These are phyloP conservation scores for Eutrema heterophyllum DNA, from an alignment of 345 rosid genomes.

Conservation along the genomic window DNA sequence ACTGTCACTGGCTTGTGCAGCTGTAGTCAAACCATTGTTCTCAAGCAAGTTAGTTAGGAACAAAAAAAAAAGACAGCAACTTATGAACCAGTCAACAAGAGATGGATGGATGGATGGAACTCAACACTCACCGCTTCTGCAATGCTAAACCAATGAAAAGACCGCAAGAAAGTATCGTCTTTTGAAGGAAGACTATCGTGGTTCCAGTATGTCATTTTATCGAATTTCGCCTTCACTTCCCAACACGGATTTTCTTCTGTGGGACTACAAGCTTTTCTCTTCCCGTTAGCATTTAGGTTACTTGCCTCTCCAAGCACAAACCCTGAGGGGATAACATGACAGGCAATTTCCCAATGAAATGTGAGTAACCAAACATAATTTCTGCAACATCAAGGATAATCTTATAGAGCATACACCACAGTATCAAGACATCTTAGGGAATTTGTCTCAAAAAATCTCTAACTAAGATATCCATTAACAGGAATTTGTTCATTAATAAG, in stretches of 20 bases:
- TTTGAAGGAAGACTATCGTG: constrained; percentile 71
- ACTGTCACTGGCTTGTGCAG: constrained; percentile 62
- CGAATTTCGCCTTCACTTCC: constrained; percentile 74
- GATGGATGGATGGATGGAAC: not conserved
- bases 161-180: constrained; percentile 66
- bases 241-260: constrained; percentile 43
- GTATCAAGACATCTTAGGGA: not conserved
- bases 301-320: constrained; percentile 65
- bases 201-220: constrained; percentile 81
- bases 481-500: not conserved
- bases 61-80: not conserved
- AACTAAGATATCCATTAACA: not conserved
- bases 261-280: constrained; percentile 41
- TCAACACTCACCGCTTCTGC: constrained; percentile 64
- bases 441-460: not conserved
- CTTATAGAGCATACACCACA: not conserved
- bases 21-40: constrained; percentile 38
- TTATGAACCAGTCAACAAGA: not conserved
- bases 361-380: not conserved
- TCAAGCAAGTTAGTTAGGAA: not conserved
- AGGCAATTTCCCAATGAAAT: not conserved
- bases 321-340: constrained; percentile 40
- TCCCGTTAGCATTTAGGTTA: constrained; percentile 31
- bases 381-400: not conserved
- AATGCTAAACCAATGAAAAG: constrained; percentile 67